Evolutionary conservation across 2,329 filamentous ascomycete genomes (phyloP), one percentile per base, ranked within the genome.

Genomic region (Penicillium digitatum): DNA sequence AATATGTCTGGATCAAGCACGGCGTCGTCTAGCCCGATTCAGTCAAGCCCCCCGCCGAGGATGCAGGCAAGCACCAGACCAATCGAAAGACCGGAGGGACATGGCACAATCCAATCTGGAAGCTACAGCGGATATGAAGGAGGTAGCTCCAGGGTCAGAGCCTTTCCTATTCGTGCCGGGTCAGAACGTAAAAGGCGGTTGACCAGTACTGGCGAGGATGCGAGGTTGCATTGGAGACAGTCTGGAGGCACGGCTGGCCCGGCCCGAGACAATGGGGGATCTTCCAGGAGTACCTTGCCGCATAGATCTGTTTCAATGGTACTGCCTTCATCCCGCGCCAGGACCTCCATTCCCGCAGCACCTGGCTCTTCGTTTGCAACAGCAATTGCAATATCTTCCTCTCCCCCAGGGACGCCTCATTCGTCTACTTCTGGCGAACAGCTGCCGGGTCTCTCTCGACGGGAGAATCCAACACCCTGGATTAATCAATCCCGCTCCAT

Each of bases 171-270:
- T 38, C 32, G 14, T 14, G 16, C 40, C 16, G 47, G 52, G 8
- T 45, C 47, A n/a, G 74, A 77, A 54, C 70, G 75, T 43, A 78
- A 77, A 63, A 71, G 75, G 57, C 72, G 75, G 57, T 60, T 78
- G 50, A 72, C 72, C n/a, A 71, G 69, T 48, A 57, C 69, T 27
- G 61, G 67, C 18, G 66, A 74, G 48, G 70, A 71, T 48, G 58
- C 45, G 26, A 44, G 59, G 34, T 11, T 10, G n/a, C 52, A 45
- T 38, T 37, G 24, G 44, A 34, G 11, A n/a, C 27, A 12, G 32
- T 43, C 43, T 38, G 55, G 45, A 3, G 52, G 49, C n/a, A 47
- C 48, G 18, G 50, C 53, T 24, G 42, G 48, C 43, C 38, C 52
- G 40, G 52, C 26, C 26, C 47, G 18, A 45, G 34, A 51, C 20